Base-by-base conservation (phyloP, 495 filamentous ascomycete species). In the Baudoinia panamericana region DNA sequence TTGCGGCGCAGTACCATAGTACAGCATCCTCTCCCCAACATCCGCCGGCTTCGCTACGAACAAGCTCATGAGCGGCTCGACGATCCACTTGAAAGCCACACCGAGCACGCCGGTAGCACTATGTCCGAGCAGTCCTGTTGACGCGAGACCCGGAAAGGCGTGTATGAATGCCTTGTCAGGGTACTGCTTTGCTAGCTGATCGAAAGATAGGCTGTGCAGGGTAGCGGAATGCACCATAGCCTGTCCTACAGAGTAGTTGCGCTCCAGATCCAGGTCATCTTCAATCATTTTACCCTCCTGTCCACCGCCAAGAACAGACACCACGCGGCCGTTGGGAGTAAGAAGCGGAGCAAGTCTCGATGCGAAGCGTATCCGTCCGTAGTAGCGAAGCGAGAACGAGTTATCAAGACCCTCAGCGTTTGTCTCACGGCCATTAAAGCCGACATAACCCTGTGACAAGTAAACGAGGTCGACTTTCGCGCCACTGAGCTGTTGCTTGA, bases 301-400 rank as follows among this genome's bases (percentile, higher is more conserved):
- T 2, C 51, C 51, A 18, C 39, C 51, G 2, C 44, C 54, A 4
- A 57, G 41, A 9, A 57, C 45, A 1, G 36, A 30, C 0, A 57
- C 36, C 15, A 56, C 50, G 15, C 53, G 39, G 2, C 53, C 45
- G n/a, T 42, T 30, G n/a, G 43, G 17, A n/a, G 41, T 36, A 1
- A 67, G 55, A 1, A 59, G 41, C 0, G 63, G 61, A 0, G 59
- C 45, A 5, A 67, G 59, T 24, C 60, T 58, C 7, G 45, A 15
- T 26, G 59, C 41, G 37, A 64, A 62, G 16, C 57, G 55, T 46
- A 62, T 54, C 19, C 63, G 57, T 7, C 56, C 42, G 49, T 68
- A 66, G 48, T 63, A 65, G 8, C 55, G 52, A 1, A 64, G 45
- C 9, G 56, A 46, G 23, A 59, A 52, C 17, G 53, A 46, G 13